Conservation (phyloP, 352 stramenopile genomes). For the Phytopythium oedochilum region DNA sequence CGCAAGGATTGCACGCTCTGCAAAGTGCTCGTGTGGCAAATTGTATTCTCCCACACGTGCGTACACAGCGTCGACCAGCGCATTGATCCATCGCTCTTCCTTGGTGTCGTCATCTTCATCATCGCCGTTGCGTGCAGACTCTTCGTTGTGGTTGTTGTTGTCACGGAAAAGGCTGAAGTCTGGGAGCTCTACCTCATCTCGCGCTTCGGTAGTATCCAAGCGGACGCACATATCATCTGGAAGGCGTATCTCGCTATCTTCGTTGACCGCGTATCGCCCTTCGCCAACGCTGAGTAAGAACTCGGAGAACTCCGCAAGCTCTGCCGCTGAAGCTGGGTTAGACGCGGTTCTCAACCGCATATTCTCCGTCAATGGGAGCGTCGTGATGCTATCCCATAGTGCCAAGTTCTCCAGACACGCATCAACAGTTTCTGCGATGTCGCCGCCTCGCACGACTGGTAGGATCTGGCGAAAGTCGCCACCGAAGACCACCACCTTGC, state of each 20-base stretch:
- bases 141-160: background rate
- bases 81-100: background rate
- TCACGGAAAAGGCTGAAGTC: background rate
- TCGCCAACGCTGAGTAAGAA: background rate
- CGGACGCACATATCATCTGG: background rate
- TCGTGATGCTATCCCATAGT: conserved; percentile 2
- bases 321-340: background rate
- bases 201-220: background rate
- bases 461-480: conserved; percentile 21
- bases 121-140: background rate
- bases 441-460: conserved; percentile 7
- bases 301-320: background rate
- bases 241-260: background rate
- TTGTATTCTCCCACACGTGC: background rate
- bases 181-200: background rate
- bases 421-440: conserved; percentile 7
- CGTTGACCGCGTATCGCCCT: background rate
- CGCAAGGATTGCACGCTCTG: background rate
- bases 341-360: background rate
- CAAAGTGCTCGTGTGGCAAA: background rate
- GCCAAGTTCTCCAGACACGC: conserved; percentile 8
- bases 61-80: background rate
- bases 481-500: conserved; percentile 15
- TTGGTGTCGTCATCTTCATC: background rate
- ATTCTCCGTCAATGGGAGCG: conserved; percentile 3